These are phyloP conservation scores for Lithospermum erythrorhizon DNA, from an alignment of 257 asterid species.

Conservation along the genomic window DNA sequence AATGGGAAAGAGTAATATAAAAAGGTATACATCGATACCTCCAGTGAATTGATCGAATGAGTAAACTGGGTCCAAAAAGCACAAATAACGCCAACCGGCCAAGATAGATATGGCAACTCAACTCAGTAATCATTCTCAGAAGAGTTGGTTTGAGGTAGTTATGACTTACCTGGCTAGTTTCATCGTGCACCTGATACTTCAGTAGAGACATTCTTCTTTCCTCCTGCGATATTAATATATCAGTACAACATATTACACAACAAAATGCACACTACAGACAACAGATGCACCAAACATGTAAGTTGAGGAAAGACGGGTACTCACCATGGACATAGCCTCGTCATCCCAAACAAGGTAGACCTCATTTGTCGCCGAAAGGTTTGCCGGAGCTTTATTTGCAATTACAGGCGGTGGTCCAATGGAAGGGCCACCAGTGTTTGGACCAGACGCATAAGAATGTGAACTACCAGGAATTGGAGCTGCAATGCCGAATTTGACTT, in stretches of 20 bases:
- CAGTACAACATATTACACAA: too few species aligned
- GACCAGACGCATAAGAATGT: constrained; percentile 95
- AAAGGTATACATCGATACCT: constrained; percentile 16
- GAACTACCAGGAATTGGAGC: constrained; percentile 32
- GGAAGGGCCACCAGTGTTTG: constrained; percentile 90
- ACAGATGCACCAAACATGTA: constrained; percentile 1
- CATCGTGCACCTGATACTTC: constrained; percentile 99
- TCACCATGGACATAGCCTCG: constrained; percentile 98
- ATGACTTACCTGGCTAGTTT: constrained; percentile 99
- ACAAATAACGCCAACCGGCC: constrained; percentile 39
- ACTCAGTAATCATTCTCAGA: constrained; percentile 25
- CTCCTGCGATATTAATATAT: too few species aligned
- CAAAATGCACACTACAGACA: too few species aligned
- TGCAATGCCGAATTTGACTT: too few species aligned
- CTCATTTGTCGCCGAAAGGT: constrained; percentile 74
- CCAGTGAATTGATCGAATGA: constrained; percentile 16
- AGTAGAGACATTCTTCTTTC: constrained; percentile 90
- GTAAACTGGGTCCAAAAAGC: constrained; percentile 33
- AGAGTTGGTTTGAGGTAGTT: constrained; percentile 24
- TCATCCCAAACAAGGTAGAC: constrained; percentile 98
- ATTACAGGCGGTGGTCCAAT: constrained; percentile 96
- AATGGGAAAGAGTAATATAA: constrained; percentile 4
- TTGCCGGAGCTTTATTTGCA: constrained; percentile 83
- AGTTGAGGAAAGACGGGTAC: constrained; percentile 16
- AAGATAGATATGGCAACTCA: constrained; percentile 38